Evolutionary conservation across 2,329 filamentous ascomycete genomes (phyloP), one percentile per base, ranked within the genome.

Genomic region (Colletotrichum liriopes): DNA sequence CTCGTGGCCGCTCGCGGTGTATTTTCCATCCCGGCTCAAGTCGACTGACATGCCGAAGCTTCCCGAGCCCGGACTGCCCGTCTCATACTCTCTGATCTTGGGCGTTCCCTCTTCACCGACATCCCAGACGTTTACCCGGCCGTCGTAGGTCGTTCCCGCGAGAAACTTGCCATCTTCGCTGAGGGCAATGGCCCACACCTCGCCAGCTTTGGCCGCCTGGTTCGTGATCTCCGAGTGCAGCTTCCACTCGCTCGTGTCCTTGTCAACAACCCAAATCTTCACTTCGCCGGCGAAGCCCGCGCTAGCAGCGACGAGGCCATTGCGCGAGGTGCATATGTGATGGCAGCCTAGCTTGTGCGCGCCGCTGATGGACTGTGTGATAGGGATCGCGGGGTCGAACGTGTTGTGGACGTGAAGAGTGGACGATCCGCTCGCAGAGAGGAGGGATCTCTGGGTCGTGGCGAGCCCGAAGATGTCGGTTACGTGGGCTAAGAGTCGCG

Each of bases 341-440:
- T 99, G 96, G 79, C 94, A 96, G 76, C 96, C 96, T 43, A 98
- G 89, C 75, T 92, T 92, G 84, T 99, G 96, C 39, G 93, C 95
- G 75, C 90, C 89, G 64, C 91, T 86, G 72, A 99, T 89, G 29
- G 92, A 93, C 81, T 99, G 96, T 16, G 89, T 87, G 74, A 97
- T 88, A 2, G 94, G 91, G 75, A 95, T 95, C 54, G 92, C 88
- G 32, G 93, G 83, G 62, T 92, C 87, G 71, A 86, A 87, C 26
- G 93, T 96, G 75, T 92, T 91, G 84, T 98, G 92, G 65, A 98
- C 85, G 78, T 93, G 93, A 75, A 99, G 89, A 39, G 91, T 91
- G 26, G 95, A 95, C 52, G 93, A 92, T 58, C 96, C 96, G 52
- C 95, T 96, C 32, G 91, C 94, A 8, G 95, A 97, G 76, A 99